Conservation (phyloP, 2,329 filamentous ascomycete genomes). For the Fusarium mundagurra region DNA sequence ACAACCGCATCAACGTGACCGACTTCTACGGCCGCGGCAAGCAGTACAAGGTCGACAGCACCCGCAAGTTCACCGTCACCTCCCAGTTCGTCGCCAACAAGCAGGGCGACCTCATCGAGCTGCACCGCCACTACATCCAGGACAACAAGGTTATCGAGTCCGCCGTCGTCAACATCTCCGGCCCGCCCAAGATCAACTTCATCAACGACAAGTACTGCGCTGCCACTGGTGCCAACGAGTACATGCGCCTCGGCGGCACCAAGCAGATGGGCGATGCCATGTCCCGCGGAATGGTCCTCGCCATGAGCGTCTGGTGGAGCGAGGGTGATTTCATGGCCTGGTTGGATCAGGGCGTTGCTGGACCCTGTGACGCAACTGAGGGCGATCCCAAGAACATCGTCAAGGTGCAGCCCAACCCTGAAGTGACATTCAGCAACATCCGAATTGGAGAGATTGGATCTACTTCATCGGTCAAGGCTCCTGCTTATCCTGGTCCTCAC, state of each 20-base stretch:
- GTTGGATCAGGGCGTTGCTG: conserved; percentile 57
- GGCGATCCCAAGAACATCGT: conserved; percentile 61
- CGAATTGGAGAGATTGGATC: conserved; percentile 70
- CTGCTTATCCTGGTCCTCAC: conserved; percentile 11
- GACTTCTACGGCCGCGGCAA: conserved; percentile 48
- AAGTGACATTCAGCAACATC: conserved; percentile 66
- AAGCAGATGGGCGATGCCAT: conserved; percentile 58
- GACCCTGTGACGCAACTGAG: conserved; percentile 63
- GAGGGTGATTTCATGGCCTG: conserved; percentile 61
- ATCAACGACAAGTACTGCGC: conserved; percentile 51
- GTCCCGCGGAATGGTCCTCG: conserved; percentile 60
- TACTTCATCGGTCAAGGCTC: conserved; percentile 42
- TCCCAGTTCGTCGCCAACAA: conserved; percentile 59
- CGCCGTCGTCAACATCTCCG: conserved; percentile 27
- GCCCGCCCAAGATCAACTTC: conserved; percentile 48
- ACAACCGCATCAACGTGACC: conserved; percentile 47
- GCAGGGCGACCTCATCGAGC: conserved; percentile 57
- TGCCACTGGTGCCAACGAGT: conserved; percentile 44
- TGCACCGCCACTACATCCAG: conserved; percentile 58
- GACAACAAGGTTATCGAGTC: conserved; percentile 43
- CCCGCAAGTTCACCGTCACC: conserved; percentile 55
- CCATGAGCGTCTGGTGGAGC: conserved; percentile 65
- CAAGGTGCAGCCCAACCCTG: conserved; percentile 57
- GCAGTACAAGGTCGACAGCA: conserved; percentile 49
- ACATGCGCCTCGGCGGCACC: conserved; percentile 52